A percentile compares a stretch with the other conserved stretches of the same genome.
Evolutionary conservation across 2,329 filamentous ascomycete genomes (phyloP).

Genomic region (Pseudogymnoascus sp.): DNA sequence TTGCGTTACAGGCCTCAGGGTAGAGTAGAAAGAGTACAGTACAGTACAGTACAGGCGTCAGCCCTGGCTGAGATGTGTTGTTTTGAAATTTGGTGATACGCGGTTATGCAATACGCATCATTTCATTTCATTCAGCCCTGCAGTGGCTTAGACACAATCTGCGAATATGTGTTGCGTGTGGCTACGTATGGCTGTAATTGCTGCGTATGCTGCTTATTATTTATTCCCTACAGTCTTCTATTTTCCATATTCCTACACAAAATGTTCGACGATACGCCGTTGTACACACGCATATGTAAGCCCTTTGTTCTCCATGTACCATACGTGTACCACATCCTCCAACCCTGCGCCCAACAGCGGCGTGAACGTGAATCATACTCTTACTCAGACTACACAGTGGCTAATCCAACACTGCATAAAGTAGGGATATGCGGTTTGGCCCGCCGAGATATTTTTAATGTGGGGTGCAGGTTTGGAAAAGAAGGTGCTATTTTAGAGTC

Average conservation of each 20-base stretch:
- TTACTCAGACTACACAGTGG: no score
- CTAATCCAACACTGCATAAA: background rate
- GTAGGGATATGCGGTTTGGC: slow-evolving; percentile 6
- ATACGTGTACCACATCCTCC: background rate
- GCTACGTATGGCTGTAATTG: no score
- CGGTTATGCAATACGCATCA: background rate
- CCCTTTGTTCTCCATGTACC: background rate
- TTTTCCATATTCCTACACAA: background rate
- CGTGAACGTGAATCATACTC: slow-evolving; percentile 2
- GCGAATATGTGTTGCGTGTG: background rate
- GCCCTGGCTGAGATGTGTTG: background rate
- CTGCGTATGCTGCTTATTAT: no score
- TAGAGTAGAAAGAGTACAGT: no score
- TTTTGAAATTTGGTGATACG: background rate
- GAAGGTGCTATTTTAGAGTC: background rate
- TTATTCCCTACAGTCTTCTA: background rate
- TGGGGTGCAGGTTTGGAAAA: background rate
- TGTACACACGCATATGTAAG: no score
- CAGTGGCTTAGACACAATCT: background rate
- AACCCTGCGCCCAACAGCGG: background rate
- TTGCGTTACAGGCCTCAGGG: background rate
- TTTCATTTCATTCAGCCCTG: background rate
- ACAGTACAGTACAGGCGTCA: background rate
- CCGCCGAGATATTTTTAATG: background rate
- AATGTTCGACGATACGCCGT: background rate